A percentile compares a stretch with the other conserved stretches of the same genome.
phyloP scores from a whole-genome alignment of 2,329 filamentous ascomycete genomes.

The Chaetomiaceae sp. region DNA sequence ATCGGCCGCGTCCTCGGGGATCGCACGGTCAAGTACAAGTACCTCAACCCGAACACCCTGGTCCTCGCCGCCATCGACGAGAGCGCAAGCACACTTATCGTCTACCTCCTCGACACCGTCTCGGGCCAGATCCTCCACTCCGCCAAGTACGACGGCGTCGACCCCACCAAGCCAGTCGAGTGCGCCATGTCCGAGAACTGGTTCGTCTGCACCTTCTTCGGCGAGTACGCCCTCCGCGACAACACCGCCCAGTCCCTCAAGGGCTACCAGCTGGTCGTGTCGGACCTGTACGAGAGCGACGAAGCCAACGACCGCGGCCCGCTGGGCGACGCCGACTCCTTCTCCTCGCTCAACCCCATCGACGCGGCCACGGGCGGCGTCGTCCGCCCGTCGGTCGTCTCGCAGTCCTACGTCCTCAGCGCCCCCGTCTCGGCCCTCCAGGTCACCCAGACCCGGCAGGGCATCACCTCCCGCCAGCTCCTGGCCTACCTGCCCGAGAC shows the following conservation, averaged over 20 bases:
- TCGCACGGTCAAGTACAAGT: conserved; percentile 94
- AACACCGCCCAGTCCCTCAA: conserved; percentile 57
- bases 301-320: conserved; percentile 79
- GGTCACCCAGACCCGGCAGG: conserved; percentile 85
- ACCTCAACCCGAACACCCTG: conserved; percentile 81
- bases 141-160: conserved; percentile 65
- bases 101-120: conserved; percentile 80
- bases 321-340: conserved; percentile 64
- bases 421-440: conserved; percentile 74
- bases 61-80: conserved; percentile 67
- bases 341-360: conserved; percentile 69
- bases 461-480: conserved; percentile 78
- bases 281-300: conserved; percentile 86
- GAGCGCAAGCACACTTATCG: conserved; percentile 53
- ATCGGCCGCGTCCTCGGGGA: conserved; percentile 92
- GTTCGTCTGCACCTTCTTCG: conserved; percentile 81
- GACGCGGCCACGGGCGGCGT: conserved; percentile 47
- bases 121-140: conserved; percentile 77
- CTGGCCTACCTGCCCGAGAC: conserved; percentile 71
- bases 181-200: conserved; percentile 89
- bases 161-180: conserved; percentile 66
- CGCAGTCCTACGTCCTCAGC: conserved; percentile 75
- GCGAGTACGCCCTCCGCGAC: conserved; percentile 53
- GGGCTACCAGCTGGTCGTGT: conserved; percentile 79
- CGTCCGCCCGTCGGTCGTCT: conserved; percentile 67